These are phyloP conservation scores for Carallia brachiata DNA, from an alignment of 345 rosid species.

Conservation along the genomic window DNA sequence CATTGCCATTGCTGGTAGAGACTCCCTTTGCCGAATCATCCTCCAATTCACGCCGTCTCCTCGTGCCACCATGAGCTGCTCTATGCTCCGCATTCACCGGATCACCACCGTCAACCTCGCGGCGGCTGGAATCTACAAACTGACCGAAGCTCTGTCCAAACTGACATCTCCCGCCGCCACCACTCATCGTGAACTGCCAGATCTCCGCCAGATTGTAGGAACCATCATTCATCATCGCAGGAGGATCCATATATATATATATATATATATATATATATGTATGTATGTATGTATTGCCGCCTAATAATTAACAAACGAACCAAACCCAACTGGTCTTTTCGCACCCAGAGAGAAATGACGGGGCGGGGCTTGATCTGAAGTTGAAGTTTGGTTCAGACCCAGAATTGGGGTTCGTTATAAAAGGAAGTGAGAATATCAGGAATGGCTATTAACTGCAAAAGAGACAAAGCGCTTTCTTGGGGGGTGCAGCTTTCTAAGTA, in stretches of 20 bases:
- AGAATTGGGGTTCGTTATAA: slow-evolving; percentile 4
- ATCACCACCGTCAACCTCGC: slow-evolving; percentile 36
- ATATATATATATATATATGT: too few relatives aligned
- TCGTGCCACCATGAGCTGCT: slow-evolving; percentile 29
- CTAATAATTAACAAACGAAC: too few relatives aligned
- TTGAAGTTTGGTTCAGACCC: neutral
- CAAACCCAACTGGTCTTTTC: neutral
- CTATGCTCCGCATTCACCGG: slow-evolving; percentile 41
- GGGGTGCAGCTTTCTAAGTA: slow-evolving; percentile 1
- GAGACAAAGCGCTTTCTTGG: neutral
- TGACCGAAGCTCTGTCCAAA: slow-evolving; percentile 41
- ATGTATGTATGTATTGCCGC: too few relatives aligned
- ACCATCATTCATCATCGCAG: slow-evolving; percentile 56
- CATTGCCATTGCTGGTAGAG: slow-evolving; percentile 47
- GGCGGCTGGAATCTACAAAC: slow-evolving; percentile 28
- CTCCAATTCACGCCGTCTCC: slow-evolving; percentile 55
- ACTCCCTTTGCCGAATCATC: slow-evolving; percentile 47
- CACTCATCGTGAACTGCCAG: slow-evolving; percentile 71
- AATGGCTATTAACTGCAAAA: neutral
- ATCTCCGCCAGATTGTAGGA: slow-evolving; percentile 62
- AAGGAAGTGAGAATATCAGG: neutral
- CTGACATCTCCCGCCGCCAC: slow-evolving; percentile 37
- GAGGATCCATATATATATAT: slow-evolving; percentile 57
- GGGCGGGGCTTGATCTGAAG: slow-evolving; percentile 1
- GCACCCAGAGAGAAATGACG: neutral